Evolutionary conservation across 352 stramenopile species (phyloP).

Genomic region (Phytophthora nicotianae): DNA sequence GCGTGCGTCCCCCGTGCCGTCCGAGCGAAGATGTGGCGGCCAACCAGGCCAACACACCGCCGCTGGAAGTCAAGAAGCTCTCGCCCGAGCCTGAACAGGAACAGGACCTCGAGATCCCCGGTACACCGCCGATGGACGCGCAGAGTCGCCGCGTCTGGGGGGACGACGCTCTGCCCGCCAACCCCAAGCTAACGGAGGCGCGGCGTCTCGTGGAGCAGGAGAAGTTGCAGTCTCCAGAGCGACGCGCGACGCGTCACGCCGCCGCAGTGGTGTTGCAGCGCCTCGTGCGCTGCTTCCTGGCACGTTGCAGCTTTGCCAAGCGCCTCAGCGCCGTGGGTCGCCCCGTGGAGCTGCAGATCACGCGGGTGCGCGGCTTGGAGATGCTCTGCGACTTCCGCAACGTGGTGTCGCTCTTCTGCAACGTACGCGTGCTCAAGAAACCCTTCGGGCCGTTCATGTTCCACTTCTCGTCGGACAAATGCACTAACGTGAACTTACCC

Average conservation of each 20-base stretch:
- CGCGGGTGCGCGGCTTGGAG: constrained; percentile 50
- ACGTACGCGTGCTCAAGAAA: constrained; percentile 85
- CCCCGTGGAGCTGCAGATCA: constrained; percentile 65
- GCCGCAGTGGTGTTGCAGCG: constrained; percentile 48
- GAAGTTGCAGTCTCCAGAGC: constrained; percentile 32
- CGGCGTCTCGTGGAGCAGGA: constrained; percentile 30
- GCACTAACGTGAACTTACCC: constrained; percentile 61
- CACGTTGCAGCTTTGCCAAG: constrained; percentile 36
- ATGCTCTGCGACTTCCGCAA: constrained; percentile 84
- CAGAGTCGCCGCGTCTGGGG: constrained; percentile 43
- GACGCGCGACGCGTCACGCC: constrained; percentile 29
- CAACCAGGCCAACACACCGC: constrained; percentile 17
- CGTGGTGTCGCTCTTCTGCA: constrained; percentile 70
- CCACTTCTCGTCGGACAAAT: constrained; percentile 70
- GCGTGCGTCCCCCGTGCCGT: constrained; percentile 17
- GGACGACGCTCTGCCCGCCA: constrained; percentile 7
- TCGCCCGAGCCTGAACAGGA: constrained; percentile 40
- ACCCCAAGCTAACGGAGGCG: constrained; percentile 20
- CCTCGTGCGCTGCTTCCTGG: constrained; percentile 44
- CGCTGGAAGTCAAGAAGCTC: constrained; percentile 20
- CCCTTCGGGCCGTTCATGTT: constrained; percentile 90
- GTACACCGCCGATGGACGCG: constrained; percentile 64
- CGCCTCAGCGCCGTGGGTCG: constrained; percentile 61
- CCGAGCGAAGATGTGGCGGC: constrained; percentile 14
- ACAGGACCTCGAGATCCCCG: constrained; percentile 50